Evolutionary conservation across 768 basidiomycete genomes (phyloP).

Genomic region (Leucocoprinus leucothites): DNA sequence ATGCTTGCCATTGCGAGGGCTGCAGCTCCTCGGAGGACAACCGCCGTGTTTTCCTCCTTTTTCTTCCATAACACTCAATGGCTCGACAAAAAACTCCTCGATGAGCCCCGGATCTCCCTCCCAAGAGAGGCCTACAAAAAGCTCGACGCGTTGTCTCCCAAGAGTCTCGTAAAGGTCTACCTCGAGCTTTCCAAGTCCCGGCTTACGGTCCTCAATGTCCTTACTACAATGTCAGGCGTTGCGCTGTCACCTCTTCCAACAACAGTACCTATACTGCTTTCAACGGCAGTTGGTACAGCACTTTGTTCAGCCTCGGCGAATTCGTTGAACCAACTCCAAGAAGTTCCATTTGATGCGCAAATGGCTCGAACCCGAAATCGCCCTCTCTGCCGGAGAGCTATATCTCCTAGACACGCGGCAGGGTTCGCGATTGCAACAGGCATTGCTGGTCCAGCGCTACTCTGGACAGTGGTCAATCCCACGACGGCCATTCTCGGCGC

Average conservation of each 20-base stretch:
- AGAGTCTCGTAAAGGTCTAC: slow-evolving; percentile 63
- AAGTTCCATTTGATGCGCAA: slow-evolving; percentile 95
- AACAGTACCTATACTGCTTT: slow-evolving; percentile 78
- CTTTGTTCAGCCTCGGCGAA: slow-evolving; percentile 94
- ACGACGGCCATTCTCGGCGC: slow-evolving; percentile 81
- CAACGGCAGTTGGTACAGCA: slow-evolving; percentile 85
- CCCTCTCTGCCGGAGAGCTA: slow-evolving; percentile 82
- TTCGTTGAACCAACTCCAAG: slow-evolving; percentile 91
- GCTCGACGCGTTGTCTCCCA: slow-evolving; percentile 42
- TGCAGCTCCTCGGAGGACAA: neutral
- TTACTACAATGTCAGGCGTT: slow-evolving; percentile 90
- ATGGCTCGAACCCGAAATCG: slow-evolving; percentile 88
- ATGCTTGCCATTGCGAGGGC: slow-evolving; percentile 3
- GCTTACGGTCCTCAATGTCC: slow-evolving; percentile 78
- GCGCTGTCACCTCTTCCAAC: slow-evolving; percentile 89
- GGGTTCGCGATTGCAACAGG: slow-evolving; percentile 78
- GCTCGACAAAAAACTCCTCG: slow-evolving; percentile 22
- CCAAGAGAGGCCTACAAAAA: slow-evolving; percentile 30
- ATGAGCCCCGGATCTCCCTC: slow-evolving; percentile 14
- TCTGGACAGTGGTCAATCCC: slow-evolving; percentile 84
- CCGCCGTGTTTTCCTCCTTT: slow-evolving; percentile 47
- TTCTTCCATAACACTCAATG: slow-evolving; percentile 65
- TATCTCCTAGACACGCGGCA: slow-evolving; percentile 81
- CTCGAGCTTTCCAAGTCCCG: slow-evolving; percentile 80
- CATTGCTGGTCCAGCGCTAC: slow-evolving; percentile 68